These are phyloP conservation scores for Carex sylvatica DNA, from an alignment of 202 grass and related monocot species.

Conservation along the genomic window DNA sequence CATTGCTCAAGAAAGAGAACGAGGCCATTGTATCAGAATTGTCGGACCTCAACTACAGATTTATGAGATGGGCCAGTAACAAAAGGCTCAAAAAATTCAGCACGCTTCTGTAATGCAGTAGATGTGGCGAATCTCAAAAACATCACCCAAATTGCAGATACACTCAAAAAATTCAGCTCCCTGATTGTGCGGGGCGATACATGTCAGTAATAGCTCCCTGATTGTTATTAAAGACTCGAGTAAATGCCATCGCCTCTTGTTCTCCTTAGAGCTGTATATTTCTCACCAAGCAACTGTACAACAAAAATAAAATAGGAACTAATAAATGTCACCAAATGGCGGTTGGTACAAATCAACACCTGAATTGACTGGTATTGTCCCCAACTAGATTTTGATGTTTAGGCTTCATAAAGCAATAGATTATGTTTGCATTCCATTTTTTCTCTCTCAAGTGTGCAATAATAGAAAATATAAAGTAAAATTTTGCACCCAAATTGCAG, in stretches of 20 bases:
- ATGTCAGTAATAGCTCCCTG: not conserved
- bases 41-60: too few relatives aligned
- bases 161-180: too few relatives aligned
- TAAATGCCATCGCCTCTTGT: constrained; percentile 81
- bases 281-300: constrained; percentile 74
- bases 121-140: too few relatives aligned
- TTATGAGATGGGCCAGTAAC: too few relatives aligned
- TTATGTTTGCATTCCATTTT: constrained; percentile 10
- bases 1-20: too few relatives aligned
- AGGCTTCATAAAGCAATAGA: not conserved
- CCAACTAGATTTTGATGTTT: not conserved
- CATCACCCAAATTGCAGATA: too few relatives aligned
- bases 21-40: too few relatives aligned
- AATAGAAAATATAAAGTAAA: constrained; percentile 21
- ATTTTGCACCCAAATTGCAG: not conserved
- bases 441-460: constrained; percentile 59
- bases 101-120: too few relatives aligned
- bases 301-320: constrained; percentile 27
- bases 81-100: too few relatives aligned
- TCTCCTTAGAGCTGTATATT: constrained; percentile 90
- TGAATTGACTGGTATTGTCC: not conserved
- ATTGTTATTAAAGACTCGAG: not conserved
- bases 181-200: not conserved
- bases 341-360: not conserved
- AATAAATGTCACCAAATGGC: not conserved